Evolutionary conservation across 768 basidiomycete species (phyloP).

Genomic region (Pisolithus tinctorius): DNA sequence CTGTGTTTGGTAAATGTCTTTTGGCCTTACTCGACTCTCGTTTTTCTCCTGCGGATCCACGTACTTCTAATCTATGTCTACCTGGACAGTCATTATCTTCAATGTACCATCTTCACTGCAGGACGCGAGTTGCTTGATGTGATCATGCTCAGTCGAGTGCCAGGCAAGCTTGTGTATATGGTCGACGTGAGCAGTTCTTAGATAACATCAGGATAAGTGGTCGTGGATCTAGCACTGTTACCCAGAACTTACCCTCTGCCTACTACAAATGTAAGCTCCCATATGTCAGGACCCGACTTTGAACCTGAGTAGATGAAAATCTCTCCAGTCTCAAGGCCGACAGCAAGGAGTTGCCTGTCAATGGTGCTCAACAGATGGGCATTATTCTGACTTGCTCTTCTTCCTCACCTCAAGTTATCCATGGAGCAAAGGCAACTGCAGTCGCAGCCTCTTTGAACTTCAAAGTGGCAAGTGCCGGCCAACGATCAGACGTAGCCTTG

Average conservation of each 20-base stretch:
- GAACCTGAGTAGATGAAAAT: slow-evolving; percentile 55
- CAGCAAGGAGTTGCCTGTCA: slow-evolving; percentile 53
- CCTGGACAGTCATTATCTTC: slow-evolving; percentile 62
- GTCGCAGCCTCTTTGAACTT: slow-evolving; percentile 76
- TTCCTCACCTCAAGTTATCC: slow-evolving; percentile 36
- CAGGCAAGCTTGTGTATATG: slow-evolving; percentile 81
- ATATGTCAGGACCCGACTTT: slow-evolving; percentile 28
- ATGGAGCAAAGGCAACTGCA: slow-evolving; percentile 56
- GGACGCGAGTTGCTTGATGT: slow-evolving; percentile 59
- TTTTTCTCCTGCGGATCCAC: slow-evolving; percentile 16
- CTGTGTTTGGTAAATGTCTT: slow-evolving; percentile 20
- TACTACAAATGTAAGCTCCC: slow-evolving; percentile 42
- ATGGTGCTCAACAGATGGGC: slow-evolving; percentile 1
- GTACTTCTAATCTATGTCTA: slow-evolving; percentile 40
- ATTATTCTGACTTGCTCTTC: background rate
- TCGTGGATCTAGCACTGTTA: slow-evolving; percentile 2
- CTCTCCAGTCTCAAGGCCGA: slow-evolving; percentile 81
- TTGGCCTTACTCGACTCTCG: slow-evolving; percentile 8
- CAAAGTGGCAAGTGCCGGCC: slow-evolving; percentile 54
- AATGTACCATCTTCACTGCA: slow-evolving; percentile 93
- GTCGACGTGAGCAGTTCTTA: slow-evolving; percentile 65
- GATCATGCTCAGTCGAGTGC: slow-evolving; percentile 41
- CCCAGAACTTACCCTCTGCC: slow-evolving; percentile 40
- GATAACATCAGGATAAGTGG: background rate
- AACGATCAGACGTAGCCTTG: slow-evolving; percentile 32